These are phyloP conservation scores for Alternaria triticina DNA, from an alignment of 2,329 filamentous ascomycete species.

Conservation along the genomic window DNA sequence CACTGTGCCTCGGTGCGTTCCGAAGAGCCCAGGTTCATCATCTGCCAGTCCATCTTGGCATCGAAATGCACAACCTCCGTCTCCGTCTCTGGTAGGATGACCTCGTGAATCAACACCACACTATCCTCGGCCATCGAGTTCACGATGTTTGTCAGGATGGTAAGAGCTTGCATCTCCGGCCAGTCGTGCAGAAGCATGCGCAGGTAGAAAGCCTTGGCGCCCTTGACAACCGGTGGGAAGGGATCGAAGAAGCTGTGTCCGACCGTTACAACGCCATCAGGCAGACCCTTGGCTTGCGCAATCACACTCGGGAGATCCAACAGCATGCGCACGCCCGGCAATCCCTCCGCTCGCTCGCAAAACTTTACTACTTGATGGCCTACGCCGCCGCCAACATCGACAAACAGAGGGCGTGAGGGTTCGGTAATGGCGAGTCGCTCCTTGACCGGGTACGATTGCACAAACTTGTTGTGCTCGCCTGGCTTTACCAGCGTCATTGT, in stretches of 20 bases:
- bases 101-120: slow-evolving; percentile 54
- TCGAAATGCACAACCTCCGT: slow-evolving; percentile 37
- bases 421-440: slow-evolving; percentile 15
- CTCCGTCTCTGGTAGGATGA: slow-evolving; percentile 45
- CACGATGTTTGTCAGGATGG: slow-evolving; percentile 40
- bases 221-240: slow-evolving; percentile 16
- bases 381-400: slow-evolving; percentile 23
- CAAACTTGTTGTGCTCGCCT: slow-evolving; percentile 13
- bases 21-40: slow-evolving; percentile 50
- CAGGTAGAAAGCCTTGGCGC: slow-evolving; percentile 39
- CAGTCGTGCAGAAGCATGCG: slow-evolving; percentile 51
- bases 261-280: slow-evolving; percentile 3
- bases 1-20: slow-evolving; percentile 53
- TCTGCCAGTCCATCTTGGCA: slow-evolving; percentile 50
- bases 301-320: slow-evolving; percentile 24
- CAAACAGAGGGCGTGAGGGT: slow-evolving; percentile 14
- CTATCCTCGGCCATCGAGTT: slow-evolving; percentile 36
- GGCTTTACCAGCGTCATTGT: slow-evolving; percentile 28
- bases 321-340: slow-evolving; percentile 5
- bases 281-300: slow-evolving; percentile 1
- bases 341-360: not conserved
- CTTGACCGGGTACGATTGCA: slow-evolving; percentile 18
- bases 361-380: not conserved
- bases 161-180: slow-evolving; percentile 40
- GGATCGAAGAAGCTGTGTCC: slow-evolving; percentile 26